Conservation (phyloP, 106 monocot species). For the Acanthochlamys bracteata region DNA sequence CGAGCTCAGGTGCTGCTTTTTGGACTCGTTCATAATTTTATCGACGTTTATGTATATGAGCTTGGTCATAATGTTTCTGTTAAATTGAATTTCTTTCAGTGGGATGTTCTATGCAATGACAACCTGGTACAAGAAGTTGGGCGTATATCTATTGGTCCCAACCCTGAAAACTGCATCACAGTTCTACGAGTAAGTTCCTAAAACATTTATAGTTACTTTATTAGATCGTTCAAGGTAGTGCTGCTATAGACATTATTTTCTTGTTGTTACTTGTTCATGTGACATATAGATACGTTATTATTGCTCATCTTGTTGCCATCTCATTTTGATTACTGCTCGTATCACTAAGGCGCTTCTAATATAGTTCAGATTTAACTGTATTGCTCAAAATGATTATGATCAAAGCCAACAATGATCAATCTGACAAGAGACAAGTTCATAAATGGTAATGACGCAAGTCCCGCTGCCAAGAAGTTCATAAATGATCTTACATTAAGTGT, state of each 20-base stretch:
- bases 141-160: conserved; percentile 46
- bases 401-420: no score
- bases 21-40: background rate
- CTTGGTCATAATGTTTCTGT: background rate
- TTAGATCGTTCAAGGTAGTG: background rate
- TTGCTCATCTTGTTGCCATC: no score
- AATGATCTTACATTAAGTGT: background rate
- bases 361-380: no score
- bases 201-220: background rate
- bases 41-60: background rate
- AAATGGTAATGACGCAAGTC: background rate
- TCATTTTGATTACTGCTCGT: no score
- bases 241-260: no score
- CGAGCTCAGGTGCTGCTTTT: conserved; percentile 54
- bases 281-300: no score
- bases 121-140: conserved; percentile 80
- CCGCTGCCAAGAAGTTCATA: background rate
- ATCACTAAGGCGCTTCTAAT: no score
- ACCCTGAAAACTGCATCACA: conserved; percentile 78
- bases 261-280: no score
- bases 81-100: conserved; percentile 27
- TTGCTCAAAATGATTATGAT: no score
- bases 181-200: conserved; percentile 61
- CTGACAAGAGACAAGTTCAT: no score
- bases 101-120: conserved; percentile 82